Evolutionary conservation across 805 yeast genomes (phyloP).

Genomic region (Kodamaea kaohsiungensis): DNA sequence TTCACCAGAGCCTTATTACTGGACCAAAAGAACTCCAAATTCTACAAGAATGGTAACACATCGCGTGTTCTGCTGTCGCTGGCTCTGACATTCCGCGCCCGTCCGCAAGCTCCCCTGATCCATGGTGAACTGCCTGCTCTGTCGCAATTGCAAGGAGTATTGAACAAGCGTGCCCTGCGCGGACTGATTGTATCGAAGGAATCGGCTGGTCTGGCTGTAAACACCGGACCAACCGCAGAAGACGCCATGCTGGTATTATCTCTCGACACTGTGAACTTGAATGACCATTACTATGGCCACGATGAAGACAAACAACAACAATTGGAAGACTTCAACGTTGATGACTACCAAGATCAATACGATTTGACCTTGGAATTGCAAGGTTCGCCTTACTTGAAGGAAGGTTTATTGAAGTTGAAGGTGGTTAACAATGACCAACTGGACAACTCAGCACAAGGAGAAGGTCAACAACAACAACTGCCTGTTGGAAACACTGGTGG

Average conservation of each 20-base stretch:
- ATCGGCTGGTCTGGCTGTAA: slow-evolving; percentile 16
- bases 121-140: not conserved
- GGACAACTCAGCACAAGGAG: slow-evolving; percentile 21
- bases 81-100: slow-evolving; percentile 7
- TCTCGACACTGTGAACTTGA: slow-evolving; percentile 30
- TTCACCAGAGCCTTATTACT: slow-evolving; percentile 42
- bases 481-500: slow-evolving; percentile 18
- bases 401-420: slow-evolving; percentile 57
- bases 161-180: slow-evolving; percentile 36
- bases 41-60: slow-evolving; percentile 19
- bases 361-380: slow-evolving; percentile 63
- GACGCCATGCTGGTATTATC: slow-evolving; percentile 39
- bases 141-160: slow-evolving; percentile 2
- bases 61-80: slow-evolving; percentile 10
- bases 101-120: not conserved
- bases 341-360: slow-evolving; percentile 47
- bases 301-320: slow-evolving; percentile 17
- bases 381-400: slow-evolving; percentile 80
- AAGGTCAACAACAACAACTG: slow-evolving; percentile 11
- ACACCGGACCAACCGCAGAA: slow-evolving; percentile 17
- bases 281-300: slow-evolving; percentile 12
- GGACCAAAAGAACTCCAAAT: slow-evolving; percentile 28
- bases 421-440: slow-evolving; percentile 39
- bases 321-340: slow-evolving; percentile 40
- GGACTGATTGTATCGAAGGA: slow-evolving; percentile 35